Evolutionary conservation across 352 stramenopile species (phyloP).

Genomic region (Phytophthora podocarpi): DNA sequence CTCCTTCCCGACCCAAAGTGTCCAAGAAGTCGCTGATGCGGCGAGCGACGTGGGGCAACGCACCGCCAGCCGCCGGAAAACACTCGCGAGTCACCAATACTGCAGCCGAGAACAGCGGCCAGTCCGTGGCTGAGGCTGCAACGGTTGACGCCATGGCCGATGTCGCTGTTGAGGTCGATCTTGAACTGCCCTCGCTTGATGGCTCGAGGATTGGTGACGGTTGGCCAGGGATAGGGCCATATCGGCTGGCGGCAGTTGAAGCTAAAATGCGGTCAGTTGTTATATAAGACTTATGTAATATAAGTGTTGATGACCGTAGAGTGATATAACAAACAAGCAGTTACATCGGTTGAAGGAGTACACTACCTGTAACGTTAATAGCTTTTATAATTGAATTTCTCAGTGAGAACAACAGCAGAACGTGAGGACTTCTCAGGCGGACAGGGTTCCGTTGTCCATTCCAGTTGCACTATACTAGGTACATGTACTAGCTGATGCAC

Average conservation of each 20-base stretch:
- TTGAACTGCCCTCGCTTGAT: conserved; percentile 19
- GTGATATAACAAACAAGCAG: conserved; percentile 4
- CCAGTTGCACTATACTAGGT: too few relatives aligned
- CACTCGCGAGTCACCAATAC: conserved; percentile 24
- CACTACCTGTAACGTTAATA: too few relatives aligned
- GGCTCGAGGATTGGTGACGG: conserved; percentile 5
- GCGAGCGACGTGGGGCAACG: conserved; percentile 23
- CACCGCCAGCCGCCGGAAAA: conserved; percentile 6
- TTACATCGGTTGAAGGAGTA: too few relatives aligned
- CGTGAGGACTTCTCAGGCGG: too few relatives aligned
- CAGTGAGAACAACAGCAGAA: too few relatives aligned
- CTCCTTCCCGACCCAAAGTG: conserved; percentile 7
- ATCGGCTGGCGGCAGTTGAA: conserved; percentile 20
- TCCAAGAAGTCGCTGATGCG: conserved; percentile 24
- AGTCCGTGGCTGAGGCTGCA: neutral
- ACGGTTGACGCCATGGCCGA: conserved; percentile 4
- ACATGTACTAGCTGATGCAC: too few relatives aligned
- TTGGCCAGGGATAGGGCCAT: conserved; percentile 21
- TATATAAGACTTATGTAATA: neutral
- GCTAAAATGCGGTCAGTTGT: neutral
- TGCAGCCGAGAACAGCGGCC: conserved; percentile 16
- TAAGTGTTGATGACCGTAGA: neutral
- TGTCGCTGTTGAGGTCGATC: conserved; percentile 10
- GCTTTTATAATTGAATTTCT: too few relatives aligned
- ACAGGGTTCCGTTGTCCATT: too few relatives aligned